These are phyloP conservation scores for Talaromyces atroroseus DNA, from an alignment of 2,329 filamentous ascomycete species.

Conservation along the genomic window DNA sequence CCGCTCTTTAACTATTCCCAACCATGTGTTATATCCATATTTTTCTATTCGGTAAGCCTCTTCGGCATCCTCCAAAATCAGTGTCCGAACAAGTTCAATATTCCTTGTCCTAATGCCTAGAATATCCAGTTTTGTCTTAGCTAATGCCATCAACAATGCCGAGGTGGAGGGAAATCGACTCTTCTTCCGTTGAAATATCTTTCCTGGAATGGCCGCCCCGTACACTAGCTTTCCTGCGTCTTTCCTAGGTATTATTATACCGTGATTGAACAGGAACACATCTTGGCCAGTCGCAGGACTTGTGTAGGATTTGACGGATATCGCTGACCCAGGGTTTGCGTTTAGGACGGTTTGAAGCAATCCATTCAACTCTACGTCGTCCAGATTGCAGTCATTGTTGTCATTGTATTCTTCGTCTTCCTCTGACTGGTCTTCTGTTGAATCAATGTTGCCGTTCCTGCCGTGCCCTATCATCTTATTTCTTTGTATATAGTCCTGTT, in stretches of 20 bases:
- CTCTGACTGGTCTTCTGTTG: neutral
- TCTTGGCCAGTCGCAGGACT: neutral
- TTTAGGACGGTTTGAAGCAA: neutral
- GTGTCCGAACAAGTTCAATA: neutral
- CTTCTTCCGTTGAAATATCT: neutral
- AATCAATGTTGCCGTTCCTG: neutral
- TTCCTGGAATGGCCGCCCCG: conserved; percentile 1
- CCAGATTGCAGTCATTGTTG: neutral
- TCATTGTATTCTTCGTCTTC: neutral
- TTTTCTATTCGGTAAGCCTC: neutral
- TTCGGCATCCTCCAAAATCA: conserved; percentile 6
- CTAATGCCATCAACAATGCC: neutral
- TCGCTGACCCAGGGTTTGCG: neutral
- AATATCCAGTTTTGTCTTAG: neutral
- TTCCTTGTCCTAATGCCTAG: neutral
- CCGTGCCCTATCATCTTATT: neutral
- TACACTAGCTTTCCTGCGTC: neutral
- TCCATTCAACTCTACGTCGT: neutral
- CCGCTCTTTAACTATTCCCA: neutral
- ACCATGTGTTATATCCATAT: neutral
- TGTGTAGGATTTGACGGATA: neutral
- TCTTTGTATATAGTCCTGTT: neutral
- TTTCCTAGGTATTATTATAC: neutral
- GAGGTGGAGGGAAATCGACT: conserved; percentile 1
- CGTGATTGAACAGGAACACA: conserved; percentile 1